Percentiles rank a stretch among this genome's conserved stretches.
Evolutionary conservation across 139 green algal species (phyloP).

Genomic region (Ostreobium quekettii): DNA sequence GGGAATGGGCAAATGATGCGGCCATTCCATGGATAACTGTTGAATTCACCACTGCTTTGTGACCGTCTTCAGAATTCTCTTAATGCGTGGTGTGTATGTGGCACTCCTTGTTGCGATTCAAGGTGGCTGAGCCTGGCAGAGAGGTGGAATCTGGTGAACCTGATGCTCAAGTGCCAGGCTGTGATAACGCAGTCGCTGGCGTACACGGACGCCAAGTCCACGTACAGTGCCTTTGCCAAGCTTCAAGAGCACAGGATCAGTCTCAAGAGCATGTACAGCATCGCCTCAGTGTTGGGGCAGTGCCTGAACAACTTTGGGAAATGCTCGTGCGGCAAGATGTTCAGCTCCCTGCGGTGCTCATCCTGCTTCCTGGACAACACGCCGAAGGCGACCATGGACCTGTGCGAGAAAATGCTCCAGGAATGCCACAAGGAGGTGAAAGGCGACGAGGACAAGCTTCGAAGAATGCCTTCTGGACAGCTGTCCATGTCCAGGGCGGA

Average conservation of each 20-base stretch:
- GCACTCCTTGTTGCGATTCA: too few species aligned
- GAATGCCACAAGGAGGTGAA: too few species aligned
- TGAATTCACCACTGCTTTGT: too few species aligned
- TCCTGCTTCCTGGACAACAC: slow-evolving; percentile 1
- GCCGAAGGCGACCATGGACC: neutral
- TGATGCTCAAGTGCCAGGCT: neutral
- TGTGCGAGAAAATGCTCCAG: slow-evolving; percentile 1
- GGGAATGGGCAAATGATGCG: too few species aligned
- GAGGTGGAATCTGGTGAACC: neutral
- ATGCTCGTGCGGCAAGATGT: neutral
- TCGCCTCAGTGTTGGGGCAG: neutral
- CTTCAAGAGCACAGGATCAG: neutral
- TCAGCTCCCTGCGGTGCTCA: neutral
- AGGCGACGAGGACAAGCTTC: too few species aligned
- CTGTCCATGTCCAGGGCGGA: too few species aligned
- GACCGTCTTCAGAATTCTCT: too few species aligned
- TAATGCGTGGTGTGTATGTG: too few species aligned
- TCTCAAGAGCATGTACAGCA: neutral
- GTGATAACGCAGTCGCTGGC: neutral
- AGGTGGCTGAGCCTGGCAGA: neutral
- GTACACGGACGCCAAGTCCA: neutral
- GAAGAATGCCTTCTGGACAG: too few species aligned
- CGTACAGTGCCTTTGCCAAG: neutral
- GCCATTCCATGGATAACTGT: too few species aligned
- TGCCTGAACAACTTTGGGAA: neutral